Conservation (phyloP, 2,329 filamentous ascomycete species). For the Epichloe elymi region DNA sequence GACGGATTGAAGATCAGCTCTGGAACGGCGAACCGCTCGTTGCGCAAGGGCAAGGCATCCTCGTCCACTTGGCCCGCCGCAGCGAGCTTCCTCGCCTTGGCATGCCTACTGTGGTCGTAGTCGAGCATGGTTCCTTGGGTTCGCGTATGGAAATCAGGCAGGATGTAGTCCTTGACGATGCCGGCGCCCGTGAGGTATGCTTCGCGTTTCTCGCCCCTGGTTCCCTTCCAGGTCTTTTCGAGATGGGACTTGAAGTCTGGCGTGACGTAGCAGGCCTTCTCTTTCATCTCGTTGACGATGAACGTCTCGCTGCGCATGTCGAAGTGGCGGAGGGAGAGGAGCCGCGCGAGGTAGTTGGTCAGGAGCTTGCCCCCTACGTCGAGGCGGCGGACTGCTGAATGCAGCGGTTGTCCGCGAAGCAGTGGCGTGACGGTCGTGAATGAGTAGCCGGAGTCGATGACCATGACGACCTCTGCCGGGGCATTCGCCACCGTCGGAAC, state of each 20-base stretch:
- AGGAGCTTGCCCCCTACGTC: conserved; percentile 87
- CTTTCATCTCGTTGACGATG: conserved; percentile 93
- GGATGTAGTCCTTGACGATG: conserved; percentile 79
- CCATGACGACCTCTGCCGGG: conserved; percentile 69
- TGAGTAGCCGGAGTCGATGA: conserved; percentile 87
- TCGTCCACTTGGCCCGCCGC: conserved; percentile 39
- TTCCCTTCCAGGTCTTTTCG: conserved; percentile 73
- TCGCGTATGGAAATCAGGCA: conserved; percentile 61
- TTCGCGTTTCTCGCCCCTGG: conserved; percentile 42
- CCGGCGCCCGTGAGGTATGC: conserved; percentile 37
- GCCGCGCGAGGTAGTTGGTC: conserved; percentile 82
- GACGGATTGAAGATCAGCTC: conserved; percentile 79
- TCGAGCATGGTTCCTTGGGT: conserved; percentile 58
- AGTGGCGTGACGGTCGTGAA: conserved; percentile 85
- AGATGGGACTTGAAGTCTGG: conserved; percentile 65
- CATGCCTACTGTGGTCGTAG: conserved; percentile 56
- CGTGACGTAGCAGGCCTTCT: conserved; percentile 73
- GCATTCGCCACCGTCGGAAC: conserved; percentile 25
- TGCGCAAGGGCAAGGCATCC: conserved; percentile 74
- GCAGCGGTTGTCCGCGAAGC: conserved; percentile 66
- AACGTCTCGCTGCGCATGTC: conserved; percentile 91
- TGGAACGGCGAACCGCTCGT: conserved; percentile 82
- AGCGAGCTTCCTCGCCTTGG: conserved; percentile 33
- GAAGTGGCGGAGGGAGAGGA: conserved; percentile 82
- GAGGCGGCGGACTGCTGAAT: conserved; percentile 68